A percentile compares a stretch with the other conserved stretches of the same genome.
Conservation (phyloP, 2,329 filamentous ascomycete genomes). For the Ophiostoma sp. region DNA sequence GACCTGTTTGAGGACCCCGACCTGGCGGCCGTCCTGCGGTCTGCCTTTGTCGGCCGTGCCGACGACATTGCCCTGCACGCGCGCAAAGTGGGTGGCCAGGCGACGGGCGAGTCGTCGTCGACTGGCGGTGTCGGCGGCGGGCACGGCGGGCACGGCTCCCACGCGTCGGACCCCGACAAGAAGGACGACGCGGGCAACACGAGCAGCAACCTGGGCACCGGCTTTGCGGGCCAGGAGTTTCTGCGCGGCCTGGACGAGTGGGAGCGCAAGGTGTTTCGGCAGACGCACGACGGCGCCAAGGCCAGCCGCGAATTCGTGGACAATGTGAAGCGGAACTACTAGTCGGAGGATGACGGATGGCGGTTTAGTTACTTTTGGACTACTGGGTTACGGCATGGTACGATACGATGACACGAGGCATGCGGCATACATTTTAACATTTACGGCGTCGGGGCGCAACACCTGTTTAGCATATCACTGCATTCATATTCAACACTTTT, state of each 20-base stretch:
- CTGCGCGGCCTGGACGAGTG: constrained; percentile 83
- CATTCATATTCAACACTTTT: not conserved
- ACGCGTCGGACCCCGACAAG: constrained; percentile 42
- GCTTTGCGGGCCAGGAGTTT: constrained; percentile 71
- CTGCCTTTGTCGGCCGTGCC: constrained; percentile 77
- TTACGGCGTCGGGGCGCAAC: not conserved
- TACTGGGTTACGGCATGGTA: not conserved
- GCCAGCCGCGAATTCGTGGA: constrained; percentile 66
- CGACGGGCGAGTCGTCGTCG: constrained; percentile 35
- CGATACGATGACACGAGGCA: constrained; percentile 9
- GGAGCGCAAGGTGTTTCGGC: constrained; percentile 71
- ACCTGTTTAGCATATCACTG: not conserved
- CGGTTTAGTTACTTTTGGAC: not conserved
- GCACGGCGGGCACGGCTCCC: constrained; percentile 45
- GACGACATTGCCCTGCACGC: constrained; percentile 83
- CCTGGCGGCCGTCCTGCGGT: constrained; percentile 67
- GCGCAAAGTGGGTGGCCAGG: constrained; percentile 69
- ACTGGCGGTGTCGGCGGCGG: constrained; percentile 32
- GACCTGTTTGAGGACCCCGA: constrained; percentile 80
- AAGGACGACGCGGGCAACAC: constrained; percentile 53
- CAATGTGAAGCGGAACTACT: constrained; percentile 45
- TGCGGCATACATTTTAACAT: constrained; percentile 4
- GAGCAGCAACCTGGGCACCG: constrained; percentile 47
- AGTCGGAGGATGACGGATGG: not conserved
- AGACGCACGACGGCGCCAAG: constrained; percentile 68